Evolutionary conservation across 2,329 filamentous ascomycete species (phyloP).

Genomic region (Lachnellula arida): DNA sequence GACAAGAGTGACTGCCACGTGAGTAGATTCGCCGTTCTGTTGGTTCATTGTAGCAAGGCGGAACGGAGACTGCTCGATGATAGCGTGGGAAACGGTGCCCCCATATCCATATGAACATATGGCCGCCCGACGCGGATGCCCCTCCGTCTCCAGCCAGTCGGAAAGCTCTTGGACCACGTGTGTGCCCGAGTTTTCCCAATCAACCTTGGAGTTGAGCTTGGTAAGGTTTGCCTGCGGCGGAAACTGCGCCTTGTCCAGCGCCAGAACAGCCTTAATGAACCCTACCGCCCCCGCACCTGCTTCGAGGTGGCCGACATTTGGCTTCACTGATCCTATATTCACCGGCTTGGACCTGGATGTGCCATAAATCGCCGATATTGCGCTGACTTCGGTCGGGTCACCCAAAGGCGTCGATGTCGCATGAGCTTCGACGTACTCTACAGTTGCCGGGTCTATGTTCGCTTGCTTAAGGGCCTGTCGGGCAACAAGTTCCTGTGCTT

Average conservation of each 20-base stretch:
- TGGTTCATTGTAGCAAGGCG: neutral
- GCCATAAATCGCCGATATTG: neutral
- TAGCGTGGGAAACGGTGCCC: slow-evolving; percentile 33
- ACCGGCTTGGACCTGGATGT: neutral
- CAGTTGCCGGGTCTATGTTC: slow-evolving; percentile 20
- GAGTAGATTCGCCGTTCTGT: neutral
- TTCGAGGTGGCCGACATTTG: slow-evolving; percentile 25
- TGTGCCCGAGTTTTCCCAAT: slow-evolving; percentile 31
- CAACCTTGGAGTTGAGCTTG: slow-evolving; percentile 17
- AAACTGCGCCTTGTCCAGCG: slow-evolving; percentile 18
- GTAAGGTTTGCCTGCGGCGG: slow-evolving; percentile 15
- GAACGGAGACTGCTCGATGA: slow-evolving; percentile 26
- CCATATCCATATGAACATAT: slow-evolving; percentile 34
- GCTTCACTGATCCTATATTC: slow-evolving; percentile 9
- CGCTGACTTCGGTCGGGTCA: slow-evolving; percentile 9
- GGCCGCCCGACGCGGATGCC: slow-evolving; percentile 14
- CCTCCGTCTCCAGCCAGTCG: too few species aligned
- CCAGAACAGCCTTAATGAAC: slow-evolving; percentile 18
- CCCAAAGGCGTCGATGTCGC: slow-evolving; percentile 13
- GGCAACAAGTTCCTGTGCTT: slow-evolving; percentile 34
- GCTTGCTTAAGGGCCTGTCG: slow-evolving; percentile 6
- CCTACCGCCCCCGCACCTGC: slow-evolving; percentile 17
- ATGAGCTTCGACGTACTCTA: slow-evolving; percentile 32
- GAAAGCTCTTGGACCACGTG: neutral
- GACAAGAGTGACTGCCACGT: slow-evolving; percentile 16